Evolutionary conservation across 192 early-diverging fungal species (phyloP).

Genomic region (Geranomyces michiganensis): DNA sequence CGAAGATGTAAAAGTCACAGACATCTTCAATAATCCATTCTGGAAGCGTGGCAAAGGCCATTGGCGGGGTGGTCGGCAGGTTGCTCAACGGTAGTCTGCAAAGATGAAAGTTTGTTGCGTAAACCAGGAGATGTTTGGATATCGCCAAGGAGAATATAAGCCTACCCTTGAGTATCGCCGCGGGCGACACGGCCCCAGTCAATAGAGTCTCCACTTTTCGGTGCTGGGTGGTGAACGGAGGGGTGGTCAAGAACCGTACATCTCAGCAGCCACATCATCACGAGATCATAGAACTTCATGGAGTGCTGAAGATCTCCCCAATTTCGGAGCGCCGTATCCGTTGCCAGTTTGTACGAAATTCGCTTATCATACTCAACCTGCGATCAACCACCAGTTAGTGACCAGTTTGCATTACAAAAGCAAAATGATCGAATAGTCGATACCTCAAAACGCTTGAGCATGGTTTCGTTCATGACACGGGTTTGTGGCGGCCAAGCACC

Average conservation of each 20-base stretch:
- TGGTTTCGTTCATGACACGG: slow-evolving; percentile 41
- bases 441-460: slow-evolving; percentile 62
- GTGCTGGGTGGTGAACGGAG: slow-evolving; percentile 21
- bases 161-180: slow-evolving; percentile 34
- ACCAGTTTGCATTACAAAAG: too few species aligned
- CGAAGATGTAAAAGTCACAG: slow-evolving; percentile 75
- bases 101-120: too few species aligned
- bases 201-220: slow-evolving; percentile 9
- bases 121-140: background rate
- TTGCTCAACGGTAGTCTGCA: slow-evolving; percentile 42
- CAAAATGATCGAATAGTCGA: too few species aligned
- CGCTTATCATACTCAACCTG: slow-evolving; percentile 49
- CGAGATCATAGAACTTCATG: slow-evolving; percentile 84
- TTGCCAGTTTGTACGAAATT: slow-evolving; percentile 67
- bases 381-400: slow-evolving; percentile 44
- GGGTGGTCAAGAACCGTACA: slow-evolving; percentile 48
- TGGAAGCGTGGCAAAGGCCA: slow-evolving; percentile 76
- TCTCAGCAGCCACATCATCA: slow-evolving; percentile 86
- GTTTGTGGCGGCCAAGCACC: slow-evolving; percentile 40
- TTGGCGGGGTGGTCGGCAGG: slow-evolving; percentile 58
- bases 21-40: slow-evolving; percentile 94
- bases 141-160: background rate
- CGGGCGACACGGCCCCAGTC: slow-evolving; percentile 42
- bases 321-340: slow-evolving; percentile 79
- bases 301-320: slow-evolving; percentile 64